Base-by-base conservation (phyloP, 768 basidiomycete genomes). In the Amanita thiersii region DNA sequence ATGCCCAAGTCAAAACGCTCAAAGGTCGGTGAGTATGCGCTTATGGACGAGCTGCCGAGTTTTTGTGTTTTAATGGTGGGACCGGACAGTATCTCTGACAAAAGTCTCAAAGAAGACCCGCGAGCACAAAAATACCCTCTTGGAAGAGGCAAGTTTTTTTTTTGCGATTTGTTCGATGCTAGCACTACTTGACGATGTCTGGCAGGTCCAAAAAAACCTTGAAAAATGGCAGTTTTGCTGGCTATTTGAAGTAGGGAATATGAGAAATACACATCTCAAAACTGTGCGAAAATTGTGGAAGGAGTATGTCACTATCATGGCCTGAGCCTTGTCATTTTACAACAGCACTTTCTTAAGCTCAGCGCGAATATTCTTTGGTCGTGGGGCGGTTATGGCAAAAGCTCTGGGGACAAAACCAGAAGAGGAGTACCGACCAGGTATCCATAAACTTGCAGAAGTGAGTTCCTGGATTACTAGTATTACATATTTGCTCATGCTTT, bases 191-290 rank as follows among this genome's bases (percentile, higher is more conserved):
- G 24, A 42, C n/a, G 36, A 39, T 18, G 1, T 14, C 29, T 17
- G 12, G 17, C 53, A 92, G 89, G 68, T 98, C 40, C 86, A 89
- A 69, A 72, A 72, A 56, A 79, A 81, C 57, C 67, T 81, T 15
- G 90, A 93, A 51, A 86, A 89, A 66, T 97, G 88, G 82, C 77
- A 77, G 55, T 93, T 96, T 61, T 86, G 89, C 65, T 99, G 92
- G 89, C 58, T 97, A 28, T 96, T 99, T 57, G 81, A 86, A 52
- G 89, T 97, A 4, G 93, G 92, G 11, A 79, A 91, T 51, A 94
- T 97, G 91, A 73, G 96, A 46, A 98, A 94, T 65, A 68, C 91
- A 19, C 85, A 90, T 62, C 66, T 99, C 28, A 93, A 98, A 71
- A 91, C 89, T 39, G 88, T 98, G 35, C 75, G 96, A 50, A 81